A percentile compares a stretch with the other conserved stretches of the same genome.
These are phyloP conservation scores for Ceratobasidium sp. DNA, from an alignment of 1,284 basidiomycete genomes.

Conservation along the genomic window DNA sequence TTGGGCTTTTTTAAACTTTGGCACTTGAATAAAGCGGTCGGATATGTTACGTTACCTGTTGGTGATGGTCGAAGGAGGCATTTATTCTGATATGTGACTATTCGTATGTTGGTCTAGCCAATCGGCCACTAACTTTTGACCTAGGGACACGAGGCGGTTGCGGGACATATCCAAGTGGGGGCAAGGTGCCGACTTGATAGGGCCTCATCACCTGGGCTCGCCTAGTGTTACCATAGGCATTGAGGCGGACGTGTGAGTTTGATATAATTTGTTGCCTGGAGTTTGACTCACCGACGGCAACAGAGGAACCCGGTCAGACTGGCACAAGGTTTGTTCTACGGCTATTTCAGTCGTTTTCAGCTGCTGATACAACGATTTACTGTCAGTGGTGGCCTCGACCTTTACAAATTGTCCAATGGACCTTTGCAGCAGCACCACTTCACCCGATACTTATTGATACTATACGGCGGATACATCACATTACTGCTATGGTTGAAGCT, in stretches of 20 bases:
- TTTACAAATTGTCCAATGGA: conserved; percentile 54
- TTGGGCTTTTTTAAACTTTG: not conserved
- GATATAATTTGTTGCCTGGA: not conserved
- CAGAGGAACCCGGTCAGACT: conserved; percentile 47
- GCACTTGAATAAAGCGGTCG: conserved; percentile 48
- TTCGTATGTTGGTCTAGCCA: too few relatives aligned
- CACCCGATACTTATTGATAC: conserved; percentile 57
- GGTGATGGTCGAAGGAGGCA: conserved; percentile 55
- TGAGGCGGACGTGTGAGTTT: conserved; percentile 55
- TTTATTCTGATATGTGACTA: conserved; percentile 53
- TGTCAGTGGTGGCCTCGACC: conserved; percentile 49
- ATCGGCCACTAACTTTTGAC: not conserved
- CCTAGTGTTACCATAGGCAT: conserved; percentile 55
- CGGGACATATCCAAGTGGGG: conserved; percentile 48
- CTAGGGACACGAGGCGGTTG: conserved; percentile 46
- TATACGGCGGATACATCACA: conserved; percentile 53
- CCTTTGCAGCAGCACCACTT: conserved; percentile 52
- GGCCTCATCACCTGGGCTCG: conserved; percentile 29
- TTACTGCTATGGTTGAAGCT: conserved; percentile 47
- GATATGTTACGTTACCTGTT: conserved; percentile 57
- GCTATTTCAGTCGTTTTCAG: too few relatives aligned
- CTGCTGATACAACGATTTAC: not conserved
- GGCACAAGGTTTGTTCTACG: conserved; percentile 46
- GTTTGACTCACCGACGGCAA: not conserved
- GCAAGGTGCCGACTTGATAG: conserved; percentile 42